Conservation (phyloP, 208 protist species). For the Porcisia deanei region DNA sequence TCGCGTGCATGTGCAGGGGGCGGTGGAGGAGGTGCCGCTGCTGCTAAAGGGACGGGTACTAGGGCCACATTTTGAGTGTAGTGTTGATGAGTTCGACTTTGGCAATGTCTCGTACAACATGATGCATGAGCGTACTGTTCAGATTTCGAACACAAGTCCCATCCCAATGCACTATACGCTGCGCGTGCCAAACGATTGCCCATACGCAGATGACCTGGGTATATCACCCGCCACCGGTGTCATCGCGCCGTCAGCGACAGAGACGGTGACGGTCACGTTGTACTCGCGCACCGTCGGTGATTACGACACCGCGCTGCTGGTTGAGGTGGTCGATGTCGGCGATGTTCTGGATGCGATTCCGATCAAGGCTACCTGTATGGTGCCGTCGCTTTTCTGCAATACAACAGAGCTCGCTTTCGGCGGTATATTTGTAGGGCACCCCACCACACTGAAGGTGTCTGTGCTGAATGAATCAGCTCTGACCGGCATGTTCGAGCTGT, state of each 20-base stretch:
- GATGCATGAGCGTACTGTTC: slow-evolving; percentile 60
- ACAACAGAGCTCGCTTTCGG: slow-evolving; percentile 83
- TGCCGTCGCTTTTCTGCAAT: slow-evolving; percentile 80
- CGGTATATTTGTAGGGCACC: slow-evolving; percentile 90
- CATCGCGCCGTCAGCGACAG: slow-evolving; percentile 59
- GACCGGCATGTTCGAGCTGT: slow-evolving; percentile 92
- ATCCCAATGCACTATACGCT: slow-evolving; percentile 93
- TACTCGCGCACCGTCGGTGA: slow-evolving; percentile 74
- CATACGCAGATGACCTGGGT: slow-evolving; percentile 63
- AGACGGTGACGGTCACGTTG: slow-evolving; percentile 80
- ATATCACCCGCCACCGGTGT: slow-evolving; percentile 69
- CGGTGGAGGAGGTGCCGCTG: slow-evolving; percentile 72
- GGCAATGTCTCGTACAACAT: slow-evolving; percentile 95
- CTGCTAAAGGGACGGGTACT: slow-evolving; percentile 90
- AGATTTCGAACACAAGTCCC: slow-evolving; percentile 94
- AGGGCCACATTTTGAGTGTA: slow-evolving; percentile 93
- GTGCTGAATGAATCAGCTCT: slow-evolving; percentile 92
- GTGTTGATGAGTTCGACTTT: slow-evolving; percentile 92
- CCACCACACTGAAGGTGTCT: slow-evolving; percentile 84
- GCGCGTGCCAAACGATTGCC: slow-evolving; percentile 64
- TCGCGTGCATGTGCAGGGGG: slow-evolving; percentile 84
- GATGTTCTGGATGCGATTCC: slow-evolving; percentile 85
- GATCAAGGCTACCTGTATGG: slow-evolving; percentile 82
- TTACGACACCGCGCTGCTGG: slow-evolving; percentile 83
- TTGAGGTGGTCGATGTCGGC: slow-evolving; percentile 94